These are phyloP conservation scores for Termitomyces sp. DNA, from an alignment of 768 basidiomycete species.

Conservation along the genomic window DNA sequence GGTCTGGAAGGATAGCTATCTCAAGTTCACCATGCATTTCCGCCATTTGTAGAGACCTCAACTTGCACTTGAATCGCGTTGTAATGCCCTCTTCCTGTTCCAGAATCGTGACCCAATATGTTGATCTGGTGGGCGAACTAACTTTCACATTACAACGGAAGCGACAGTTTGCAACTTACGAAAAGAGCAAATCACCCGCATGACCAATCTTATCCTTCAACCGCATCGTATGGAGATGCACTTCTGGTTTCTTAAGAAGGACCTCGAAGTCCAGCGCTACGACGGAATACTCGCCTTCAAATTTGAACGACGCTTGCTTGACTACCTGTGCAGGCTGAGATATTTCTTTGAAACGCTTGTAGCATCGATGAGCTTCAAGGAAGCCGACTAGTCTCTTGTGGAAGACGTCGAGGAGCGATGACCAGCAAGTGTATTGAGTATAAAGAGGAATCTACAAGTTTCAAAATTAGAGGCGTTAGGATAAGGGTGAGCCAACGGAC, in stretches of 20 bases:
- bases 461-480: background rate
- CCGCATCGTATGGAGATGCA: slow-evolving; percentile 21
- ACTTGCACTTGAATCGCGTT: slow-evolving; percentile 29
- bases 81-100: slow-evolving; percentile 23
- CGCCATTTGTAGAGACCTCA: slow-evolving; percentile 15
- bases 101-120: slow-evolving; percentile 24
- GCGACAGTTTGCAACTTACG: slow-evolving; percentile 13
- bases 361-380: slow-evolving; percentile 29
- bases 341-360: slow-evolving; percentile 21
- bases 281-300: slow-evolving; percentile 47
- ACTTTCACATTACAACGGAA: background rate
- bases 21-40: slow-evolving; percentile 52
- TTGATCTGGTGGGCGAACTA: slow-evolving; percentile 16
- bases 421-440: slow-evolving; percentile 27
- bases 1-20: slow-evolving; percentile 45
- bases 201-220: slow-evolving; percentile 29
- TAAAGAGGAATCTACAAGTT: slow-evolving; percentile 25
- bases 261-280: slow-evolving; percentile 37
- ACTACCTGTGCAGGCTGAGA: background rate
- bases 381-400: slow-evolving; percentile 22
- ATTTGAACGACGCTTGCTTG: slow-evolving; percentile 29
- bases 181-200: slow-evolving; percentile 30
- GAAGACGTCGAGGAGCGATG: slow-evolving; percentile 23
- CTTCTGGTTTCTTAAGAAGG: slow-evolving; percentile 22
- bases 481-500: background rate